Conservation (phyloP, 129 eudicot species). For the Flaveria linearis region DNA sequence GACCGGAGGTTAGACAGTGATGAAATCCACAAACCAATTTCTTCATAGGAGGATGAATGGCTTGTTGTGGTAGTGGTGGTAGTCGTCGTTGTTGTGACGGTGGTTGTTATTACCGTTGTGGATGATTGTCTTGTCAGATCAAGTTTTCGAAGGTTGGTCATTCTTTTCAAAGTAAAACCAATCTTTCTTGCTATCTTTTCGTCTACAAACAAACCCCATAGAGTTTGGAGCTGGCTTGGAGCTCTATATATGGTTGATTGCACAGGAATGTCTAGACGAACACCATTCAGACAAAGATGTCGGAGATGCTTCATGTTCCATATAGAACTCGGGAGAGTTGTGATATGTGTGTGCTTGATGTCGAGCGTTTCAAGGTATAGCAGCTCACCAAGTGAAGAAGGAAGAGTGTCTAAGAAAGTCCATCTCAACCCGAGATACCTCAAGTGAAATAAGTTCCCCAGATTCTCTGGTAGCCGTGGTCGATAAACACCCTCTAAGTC, state of each 20-base stretch:
- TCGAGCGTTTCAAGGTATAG: constrained; percentile 39
- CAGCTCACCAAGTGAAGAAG: constrained; percentile 38
- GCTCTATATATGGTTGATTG: constrained; percentile 18
- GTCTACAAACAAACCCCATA: constrained; percentile 38
- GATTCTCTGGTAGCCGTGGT: constrained; percentile 32
- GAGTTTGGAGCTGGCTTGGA: constrained; percentile 38
- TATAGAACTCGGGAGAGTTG: constrained; percentile 39
- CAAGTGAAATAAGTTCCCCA: constrained; percentile 31
- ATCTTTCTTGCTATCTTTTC: constrained; percentile 29
- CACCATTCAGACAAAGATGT: constrained; percentile 37
- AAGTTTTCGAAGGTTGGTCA: constrained; percentile 36
- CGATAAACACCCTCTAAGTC: constrained; percentile 39
- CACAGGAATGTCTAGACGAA: constrained; percentile 26
- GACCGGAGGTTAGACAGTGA: constrained; percentile 25
- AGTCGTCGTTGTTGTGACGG: neutral
- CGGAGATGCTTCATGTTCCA: constrained; percentile 37
- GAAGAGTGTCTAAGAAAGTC: constrained; percentile 40
- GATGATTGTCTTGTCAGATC: constrained; percentile 34
- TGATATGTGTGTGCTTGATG: constrained; percentile 40
- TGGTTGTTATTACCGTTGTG: constrained; percentile 15
- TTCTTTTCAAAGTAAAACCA: constrained; percentile 22
- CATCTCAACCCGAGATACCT: constrained; percentile 37
- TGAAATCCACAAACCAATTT: constrained; percentile 29
- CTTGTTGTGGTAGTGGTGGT: constrained; percentile 27
- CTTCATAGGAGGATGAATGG: constrained; percentile 27